Evolutionary conservation across 306 rosid species (phyloP), one percentile per base, ranked within the genome.

Genomic region (Pyrus betulifolia): DNA sequence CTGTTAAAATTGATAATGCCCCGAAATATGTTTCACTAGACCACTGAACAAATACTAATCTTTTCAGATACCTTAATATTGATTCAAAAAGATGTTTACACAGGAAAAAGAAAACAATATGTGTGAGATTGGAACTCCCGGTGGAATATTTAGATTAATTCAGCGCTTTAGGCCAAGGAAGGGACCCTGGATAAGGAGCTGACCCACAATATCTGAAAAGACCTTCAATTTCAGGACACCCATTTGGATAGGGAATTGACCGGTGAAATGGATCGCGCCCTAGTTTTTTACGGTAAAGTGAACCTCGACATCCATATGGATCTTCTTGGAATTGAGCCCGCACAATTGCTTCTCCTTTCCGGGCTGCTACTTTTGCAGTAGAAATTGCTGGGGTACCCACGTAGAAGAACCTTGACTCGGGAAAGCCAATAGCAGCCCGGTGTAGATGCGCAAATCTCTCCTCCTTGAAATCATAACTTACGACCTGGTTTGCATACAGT

Each of bases 211-310:
- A 91, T 89, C 86, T 91, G 88, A 96, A 96, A 68, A 96, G 88
- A 67, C 87, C 84, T 64, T 87, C 85, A 79, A 96, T 91, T 89
- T 96, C 98, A n/a, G 96, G 95, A 61, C 98, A 94, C 1, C 97
- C 95, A 54, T 79, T 86, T 3, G 98, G 99, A 67, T 95, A 95
- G 38, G 99, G 99, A 77, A 95, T 92, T 8, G 96, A 80, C 8
- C 98, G 86, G 78, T 92, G 99, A 78, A 92, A 95, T 7, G 97
- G 97, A 76, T 95, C 97, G 4, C 98, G 96, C 78, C 88, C 85
- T 40, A 89, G 82, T 64, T 88, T 95, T 72, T 92, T 95, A 31
- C 84, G 88, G 79, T 79, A 76, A 69, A 95, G 99, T 21, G 97
- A 86, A 80, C 93, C 88, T 78, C 73, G 86, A 70, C 99, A 95